These are phyloP conservation scores for Cruciata laevipes DNA, from an alignment of 257 asterid genomes.

Conservation along the genomic window DNA sequence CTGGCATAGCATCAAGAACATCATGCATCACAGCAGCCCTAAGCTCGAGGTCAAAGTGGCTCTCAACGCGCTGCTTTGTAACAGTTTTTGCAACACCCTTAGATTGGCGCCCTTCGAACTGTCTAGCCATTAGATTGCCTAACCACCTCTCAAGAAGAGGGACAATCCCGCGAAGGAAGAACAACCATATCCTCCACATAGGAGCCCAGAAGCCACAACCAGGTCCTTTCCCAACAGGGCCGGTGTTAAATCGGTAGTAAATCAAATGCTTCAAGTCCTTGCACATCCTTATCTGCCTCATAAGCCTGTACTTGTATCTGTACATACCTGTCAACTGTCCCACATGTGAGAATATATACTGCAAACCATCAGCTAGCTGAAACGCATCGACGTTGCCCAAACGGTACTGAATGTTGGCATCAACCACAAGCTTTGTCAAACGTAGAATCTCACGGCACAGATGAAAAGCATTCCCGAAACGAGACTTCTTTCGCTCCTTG, in stretches of 20 bases:
- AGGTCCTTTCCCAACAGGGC: conserved; percentile 99
- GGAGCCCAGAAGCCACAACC: conserved; percentile 99
- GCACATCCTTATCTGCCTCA: conserved; percentile 99
- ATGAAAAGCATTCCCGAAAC: conserved; percentile 97
- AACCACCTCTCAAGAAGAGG: conserved; percentile 98
- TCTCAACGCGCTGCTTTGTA: conserved; percentile 98
- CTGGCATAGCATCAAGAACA: conserved; percentile 99
- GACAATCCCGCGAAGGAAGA: conserved; percentile 96
- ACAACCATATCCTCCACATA: conserved; percentile 99
- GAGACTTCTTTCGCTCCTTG: conserved; percentile 91
- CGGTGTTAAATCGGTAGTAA: conserved; percentile 92
- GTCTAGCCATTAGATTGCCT: conserved; percentile 93
- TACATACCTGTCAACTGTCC: conserved; percentile 99
- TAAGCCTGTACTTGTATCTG: conserved; percentile 92
- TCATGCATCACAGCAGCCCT: conserved; percentile 99
- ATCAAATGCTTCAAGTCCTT: conserved; percentile 96
- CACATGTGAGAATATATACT: conserved; percentile 95
- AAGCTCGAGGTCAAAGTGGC: conserved; percentile 97
- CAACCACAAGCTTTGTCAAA: conserved; percentile 94
- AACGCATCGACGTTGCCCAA: conserved; percentile 97
- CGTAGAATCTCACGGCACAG: conserved; percentile 98
- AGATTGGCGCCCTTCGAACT: conserved; percentile 94
- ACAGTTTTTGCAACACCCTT: conserved; percentile 99
- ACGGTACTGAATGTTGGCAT: conserved; percentile 96
- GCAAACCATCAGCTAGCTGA: conserved; percentile 99